Base-by-base conservation (phyloP, 148 eudicot species). In the Rhododendron simsii region DNA sequence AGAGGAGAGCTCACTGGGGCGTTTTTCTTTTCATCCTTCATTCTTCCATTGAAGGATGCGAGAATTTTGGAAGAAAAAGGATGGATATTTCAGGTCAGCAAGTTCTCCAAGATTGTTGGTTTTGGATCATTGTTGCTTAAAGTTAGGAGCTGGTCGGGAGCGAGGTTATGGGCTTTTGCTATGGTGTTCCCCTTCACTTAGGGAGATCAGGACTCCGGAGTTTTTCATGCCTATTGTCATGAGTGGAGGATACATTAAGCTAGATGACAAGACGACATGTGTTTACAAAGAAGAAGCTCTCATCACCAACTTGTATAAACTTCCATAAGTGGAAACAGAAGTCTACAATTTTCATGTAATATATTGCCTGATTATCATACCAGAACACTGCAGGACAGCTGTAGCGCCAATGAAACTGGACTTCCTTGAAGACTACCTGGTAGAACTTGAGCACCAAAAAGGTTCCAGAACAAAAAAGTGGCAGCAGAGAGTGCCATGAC, bases 401-500 rank as follows among this genome's bases (percentile, higher is more conserved):
- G 99, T 86, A 98, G 90, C 33, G 99, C 99, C 84, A 98, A 84
- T 48, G 99, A 95, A 89, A 95, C 90, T 20, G 96, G 69, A 89
- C 82, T 93, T 88, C 95, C 98, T 78, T 95, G 98, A 88, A 96
- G 80, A 84, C 94, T 80, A 55, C 92, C 92, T 50, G 98, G 96
- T 81, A 95, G 80, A 86, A 98, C 87, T 53, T 78, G 94, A 57
- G 95, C 88, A 81, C 99, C 98, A 90, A 93, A 93, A 57, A 92
- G 84, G 87, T 88, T 96, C 99, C 99, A 98, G 87, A 95, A 95
- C 91, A 93, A 82, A 88, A 95, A 98, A 84, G 99, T 98, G 82
- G 98, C 99, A 76, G 96, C 98, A 80, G 99, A 96, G 83, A 96
- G 87, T 76, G 98, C 94, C 98, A 98, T 94, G 65, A 98, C 99